phyloP scores from a whole-genome alignment of 2,329 filamentous ascomycete genomes.

The Neoarthrinium moseri region DNA sequence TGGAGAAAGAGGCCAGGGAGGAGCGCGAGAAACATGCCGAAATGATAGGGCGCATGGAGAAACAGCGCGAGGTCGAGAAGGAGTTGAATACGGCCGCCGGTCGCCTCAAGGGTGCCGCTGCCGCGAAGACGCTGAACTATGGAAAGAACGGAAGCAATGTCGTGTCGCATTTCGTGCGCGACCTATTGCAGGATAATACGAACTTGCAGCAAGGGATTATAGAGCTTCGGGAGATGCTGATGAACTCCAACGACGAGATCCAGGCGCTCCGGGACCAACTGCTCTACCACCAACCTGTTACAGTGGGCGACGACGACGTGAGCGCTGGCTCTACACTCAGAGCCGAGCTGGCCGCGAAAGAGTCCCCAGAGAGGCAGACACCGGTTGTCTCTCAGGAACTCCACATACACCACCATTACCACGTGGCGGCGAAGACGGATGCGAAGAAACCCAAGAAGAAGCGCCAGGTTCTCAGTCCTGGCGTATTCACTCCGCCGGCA shows the following conservation, averaged over 20 bases:
- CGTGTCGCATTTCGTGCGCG: constrained; percentile 94
- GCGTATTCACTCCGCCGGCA: constrained; percentile 58
- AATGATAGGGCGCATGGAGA: constrained; percentile 78
- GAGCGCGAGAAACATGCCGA: constrained; percentile 82
- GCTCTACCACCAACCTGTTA: constrained; percentile 70
- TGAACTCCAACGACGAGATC: constrained; percentile 92
- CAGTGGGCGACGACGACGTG: constrained; percentile 35
- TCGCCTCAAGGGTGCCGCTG: constrained; percentile 78
- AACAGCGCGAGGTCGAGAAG: constrained; percentile 76
- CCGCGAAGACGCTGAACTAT: constrained; percentile 61
- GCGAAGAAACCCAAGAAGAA: constrained; percentile 68
- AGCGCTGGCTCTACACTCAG: constrained; percentile 56
- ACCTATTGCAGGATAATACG: constrained; percentile 92
- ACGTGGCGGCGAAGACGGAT: constrained; percentile 64
- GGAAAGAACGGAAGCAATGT: constrained; percentile 64
- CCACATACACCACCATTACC: constrained; percentile 94
- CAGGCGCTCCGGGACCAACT: constrained; percentile 82
- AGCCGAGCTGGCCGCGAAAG: constrained; percentile 65
- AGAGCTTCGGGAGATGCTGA: constrained; percentile 85
- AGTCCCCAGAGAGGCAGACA: constrained; percentile 29
- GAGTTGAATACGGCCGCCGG: constrained; percentile 79
- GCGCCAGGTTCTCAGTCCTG: constrained; percentile 61
- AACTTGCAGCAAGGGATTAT: constrained; percentile 89
- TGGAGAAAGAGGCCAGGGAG: constrained; percentile 78
- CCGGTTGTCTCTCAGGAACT: constrained; percentile 66